Percentiles rank a stretch among this genome's conserved stretches.
These are phyloP conservation scores for Neopestalotiopsis sp. DNA, from an alignment of 2,329 filamentous ascomycete genomes.

Conservation along the genomic window DNA sequence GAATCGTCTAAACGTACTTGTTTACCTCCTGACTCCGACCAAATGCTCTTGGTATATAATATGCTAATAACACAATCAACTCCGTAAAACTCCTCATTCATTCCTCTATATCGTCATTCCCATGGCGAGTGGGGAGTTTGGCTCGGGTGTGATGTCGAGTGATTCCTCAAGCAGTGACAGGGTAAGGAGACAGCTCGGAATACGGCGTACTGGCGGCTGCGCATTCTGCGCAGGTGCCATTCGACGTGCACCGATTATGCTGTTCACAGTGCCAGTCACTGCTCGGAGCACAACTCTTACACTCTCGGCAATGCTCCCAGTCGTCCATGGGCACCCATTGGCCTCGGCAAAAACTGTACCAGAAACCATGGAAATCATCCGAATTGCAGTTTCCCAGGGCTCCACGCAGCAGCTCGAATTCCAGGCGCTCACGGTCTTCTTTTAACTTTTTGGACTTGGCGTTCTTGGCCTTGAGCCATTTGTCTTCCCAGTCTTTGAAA, in stretches of 20 bases:
- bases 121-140: not conserved
- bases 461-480: slow-evolving; percentile 34
- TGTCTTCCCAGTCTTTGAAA: slow-evolving; percentile 37
- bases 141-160: not conserved
- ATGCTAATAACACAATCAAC: slow-evolving; percentile 14
- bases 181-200: slow-evolving; percentile 23
- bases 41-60: slow-evolving; percentile 16
- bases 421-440: slow-evolving; percentile 37
- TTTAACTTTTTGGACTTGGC: slow-evolving; percentile 36
- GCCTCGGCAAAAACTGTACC: slow-evolving; percentile 39
- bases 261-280: slow-evolving; percentile 39
- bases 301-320: slow-evolving; percentile 38
- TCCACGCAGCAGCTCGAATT: slow-evolving; percentile 38
- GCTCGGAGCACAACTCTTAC: slow-evolving; percentile 33
- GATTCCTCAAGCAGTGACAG: slow-evolving; percentile 13
- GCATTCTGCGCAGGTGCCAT: slow-evolving; percentile 35
- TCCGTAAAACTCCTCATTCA: slow-evolving; percentile 18
- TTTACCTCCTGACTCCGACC: slow-evolving; percentile 14
- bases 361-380: slow-evolving; percentile 36
- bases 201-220: slow-evolving; percentile 27
- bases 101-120: slow-evolving; percentile 15
- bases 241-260: slow-evolving; percentile 35
- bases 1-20: slow-evolving; percentile 11
- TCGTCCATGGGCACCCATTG: slow-evolving; percentile 34
- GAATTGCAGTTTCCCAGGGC: slow-evolving; percentile 35